A percentile compares a stretch with the other conserved stretches of the same genome.
These are phyloP conservation scores for Penicillium fuscoglaucum DNA, from an alignment of 2,329 filamentous ascomycete species.

Conservation along the genomic window DNA sequence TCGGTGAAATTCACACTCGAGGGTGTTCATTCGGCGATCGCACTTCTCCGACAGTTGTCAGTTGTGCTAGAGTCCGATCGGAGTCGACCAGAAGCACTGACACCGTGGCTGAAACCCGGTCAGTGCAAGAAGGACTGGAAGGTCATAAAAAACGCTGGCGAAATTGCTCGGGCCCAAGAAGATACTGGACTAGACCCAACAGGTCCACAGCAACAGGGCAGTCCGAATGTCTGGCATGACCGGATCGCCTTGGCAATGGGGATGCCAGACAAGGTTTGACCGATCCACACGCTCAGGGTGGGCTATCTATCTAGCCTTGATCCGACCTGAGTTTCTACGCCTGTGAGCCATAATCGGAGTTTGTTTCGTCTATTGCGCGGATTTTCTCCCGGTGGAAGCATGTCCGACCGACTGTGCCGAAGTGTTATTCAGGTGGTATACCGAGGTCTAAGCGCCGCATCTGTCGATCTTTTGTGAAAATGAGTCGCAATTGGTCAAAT, in stretches of 20 bases:
- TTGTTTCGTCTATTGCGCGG: not conserved
- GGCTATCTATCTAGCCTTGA: not conserved
- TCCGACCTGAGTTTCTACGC: not conserved
- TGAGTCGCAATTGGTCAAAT: not conserved
- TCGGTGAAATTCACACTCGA: slow-evolving; percentile 10
- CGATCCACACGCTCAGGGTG: not conserved
- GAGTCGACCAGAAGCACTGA: not conserved
- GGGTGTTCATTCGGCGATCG: slow-evolving; percentile 17
- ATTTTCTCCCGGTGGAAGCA: not conserved
- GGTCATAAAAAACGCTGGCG: not conserved
- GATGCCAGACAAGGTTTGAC: not conserved
- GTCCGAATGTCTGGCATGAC: not conserved
- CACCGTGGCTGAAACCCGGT: not conserved
- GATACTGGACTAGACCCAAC: not conserved
- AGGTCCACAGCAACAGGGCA: not conserved
- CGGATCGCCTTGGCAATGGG: slow-evolving; percentile 6
- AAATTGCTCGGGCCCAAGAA: not conserved
- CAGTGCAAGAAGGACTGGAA: not conserved
- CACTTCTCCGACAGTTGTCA: slow-evolving; percentile 20
- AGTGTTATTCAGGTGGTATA: not conserved
- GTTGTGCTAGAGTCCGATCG: slow-evolving; percentile 16
- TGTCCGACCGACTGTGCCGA: not conserved
- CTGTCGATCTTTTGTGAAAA: not conserved
- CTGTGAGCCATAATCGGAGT: not conserved
- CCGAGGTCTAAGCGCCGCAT: not conserved